Evolutionary conservation across 805 yeast genomes (phyloP).

Genomic region (Candida methanosorbosa): DNA sequence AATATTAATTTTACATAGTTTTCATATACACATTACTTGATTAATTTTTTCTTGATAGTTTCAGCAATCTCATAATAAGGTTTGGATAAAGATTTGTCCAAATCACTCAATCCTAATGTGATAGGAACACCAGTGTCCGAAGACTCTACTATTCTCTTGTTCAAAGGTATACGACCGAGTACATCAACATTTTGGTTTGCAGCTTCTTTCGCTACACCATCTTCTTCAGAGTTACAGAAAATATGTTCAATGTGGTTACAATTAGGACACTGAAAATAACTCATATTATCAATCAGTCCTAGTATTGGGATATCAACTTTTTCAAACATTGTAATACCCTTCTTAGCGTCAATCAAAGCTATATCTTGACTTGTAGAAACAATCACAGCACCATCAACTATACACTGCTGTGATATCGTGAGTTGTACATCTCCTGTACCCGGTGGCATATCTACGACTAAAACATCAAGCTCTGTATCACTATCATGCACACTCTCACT

Average conservation of each 20-base stretch:
- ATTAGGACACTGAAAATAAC: conserved; percentile 65
- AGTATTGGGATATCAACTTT: conserved; percentile 62
- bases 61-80: conserved; percentile 44
- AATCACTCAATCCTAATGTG: conserved; percentile 33
- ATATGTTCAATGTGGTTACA: conserved; percentile 67
- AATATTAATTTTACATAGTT: no score
- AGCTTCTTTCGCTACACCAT: conserved; percentile 47
- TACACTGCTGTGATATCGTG: conserved; percentile 71
- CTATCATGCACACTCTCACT: no score
- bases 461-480: conserved; percentile 52
- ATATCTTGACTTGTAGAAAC: conserved; percentile 86
- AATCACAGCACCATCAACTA: conserved; percentile 70
- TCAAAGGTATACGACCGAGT: conserved; percentile 62
- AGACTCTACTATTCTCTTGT: conserved; percentile 46
- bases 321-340: conserved; percentile 72
- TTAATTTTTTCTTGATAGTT: conserved; percentile 19
- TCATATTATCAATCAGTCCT: conserved; percentile 82
- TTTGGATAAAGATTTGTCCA: conserved; percentile 20
- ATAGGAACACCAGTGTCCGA: conserved; percentile 64
- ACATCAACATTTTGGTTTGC: conserved; percentile 36
- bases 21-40: no score
- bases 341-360: conserved; percentile 70
- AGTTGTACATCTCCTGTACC: conserved; percentile 88
- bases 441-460: conserved; percentile 82
- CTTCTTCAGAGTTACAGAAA: conserved; percentile 55